phyloP scores from a whole-genome alignment of 768 basidiomycete genomes.

The Rhizopogon rudus region DNA sequence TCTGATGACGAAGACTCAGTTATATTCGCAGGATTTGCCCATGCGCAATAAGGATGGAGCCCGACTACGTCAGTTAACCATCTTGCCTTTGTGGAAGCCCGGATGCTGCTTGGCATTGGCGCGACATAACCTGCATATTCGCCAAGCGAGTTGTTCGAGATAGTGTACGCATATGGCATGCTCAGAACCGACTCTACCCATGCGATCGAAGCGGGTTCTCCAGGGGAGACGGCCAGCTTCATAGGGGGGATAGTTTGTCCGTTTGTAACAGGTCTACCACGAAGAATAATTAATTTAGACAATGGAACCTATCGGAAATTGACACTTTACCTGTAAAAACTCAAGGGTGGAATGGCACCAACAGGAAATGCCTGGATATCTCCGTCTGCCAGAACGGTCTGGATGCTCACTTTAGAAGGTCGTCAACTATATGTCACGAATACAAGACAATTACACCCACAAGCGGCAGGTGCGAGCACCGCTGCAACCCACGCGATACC shows the following conservation, averaged over 20 bases:
- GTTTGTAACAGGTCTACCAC: background rate
- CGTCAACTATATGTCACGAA: background rate
- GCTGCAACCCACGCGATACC: constrained; percentile 2
- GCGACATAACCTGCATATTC: background rate
- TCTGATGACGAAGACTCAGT: background rate
- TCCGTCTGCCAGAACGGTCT: background rate
- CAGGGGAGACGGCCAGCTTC: background rate
- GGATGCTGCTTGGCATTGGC: constrained; percentile 3
- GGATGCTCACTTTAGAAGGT: background rate
- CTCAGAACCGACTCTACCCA: background rate
- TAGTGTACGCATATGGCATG: background rate
- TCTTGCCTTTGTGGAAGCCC: constrained; percentile 12
- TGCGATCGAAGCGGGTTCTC: background rate
- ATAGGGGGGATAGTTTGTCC: background rate
- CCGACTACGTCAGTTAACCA: constrained; percentile 19
- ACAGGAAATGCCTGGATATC: constrained; percentile 1
- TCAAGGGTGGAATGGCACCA: background rate
- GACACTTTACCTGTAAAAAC: background rate
- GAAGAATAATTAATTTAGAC: background rate
- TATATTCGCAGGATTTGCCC: constrained; percentile 15
- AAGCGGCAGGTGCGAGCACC: constrained; percentile 6
- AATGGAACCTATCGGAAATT: background rate
- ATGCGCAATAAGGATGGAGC: constrained; percentile 17
- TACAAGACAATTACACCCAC: background rate
- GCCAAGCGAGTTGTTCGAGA: background rate